Evolutionary conservation across 2,329 filamentous ascomycete species (phyloP).

Genomic region (Alternaria sp.): DNA sequence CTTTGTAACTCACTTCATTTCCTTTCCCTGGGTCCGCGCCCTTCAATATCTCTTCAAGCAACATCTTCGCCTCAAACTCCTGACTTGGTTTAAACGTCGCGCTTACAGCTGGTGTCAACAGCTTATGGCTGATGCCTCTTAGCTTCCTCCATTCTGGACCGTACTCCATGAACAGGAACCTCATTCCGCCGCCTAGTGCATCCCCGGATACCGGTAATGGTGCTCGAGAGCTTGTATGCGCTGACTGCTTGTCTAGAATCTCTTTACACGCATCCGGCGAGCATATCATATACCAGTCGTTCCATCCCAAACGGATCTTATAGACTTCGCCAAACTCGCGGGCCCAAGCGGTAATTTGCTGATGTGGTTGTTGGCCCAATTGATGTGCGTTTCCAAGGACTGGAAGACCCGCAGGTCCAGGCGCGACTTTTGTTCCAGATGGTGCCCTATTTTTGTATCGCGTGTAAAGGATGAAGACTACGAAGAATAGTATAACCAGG

Average conservation of each 20-base stretch:
- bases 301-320: constrained; percentile 55
- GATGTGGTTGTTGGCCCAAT: constrained; percentile 39
- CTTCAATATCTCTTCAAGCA: constrained; percentile 54
- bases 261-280: constrained; percentile 56
- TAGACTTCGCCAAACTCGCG: constrained; percentile 57
- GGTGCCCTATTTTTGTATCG: constrained; percentile 23
- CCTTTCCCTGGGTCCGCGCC: constrained; percentile 29
- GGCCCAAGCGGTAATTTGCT: constrained; percentile 50
- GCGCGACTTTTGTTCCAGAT: constrained; percentile 26
- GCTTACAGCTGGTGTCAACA: constrained; percentile 50
- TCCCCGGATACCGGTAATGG: constrained; percentile 53
- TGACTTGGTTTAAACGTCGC: constrained; percentile 55
- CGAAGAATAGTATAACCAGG: constrained; percentile 20
- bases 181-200: constrained; percentile 51
- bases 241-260: constrained; percentile 54
- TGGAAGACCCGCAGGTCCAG: constrained; percentile 38
- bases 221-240: constrained; percentile 46
- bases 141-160: constrained; percentile 52
- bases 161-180: constrained; percentile 55
- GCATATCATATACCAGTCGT: constrained; percentile 58
- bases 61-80: constrained; percentile 57
- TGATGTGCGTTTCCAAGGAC: constrained; percentile 43
- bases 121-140: constrained; percentile 50
- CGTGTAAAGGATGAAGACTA: constrained; percentile 22
- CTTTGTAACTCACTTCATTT: constrained; percentile 36